Evolutionary conservation across 352 stramenopile genomes (phyloP), one percentile per base, ranked within the genome.

Genomic region (Phytopythium ostracodes): DNA sequence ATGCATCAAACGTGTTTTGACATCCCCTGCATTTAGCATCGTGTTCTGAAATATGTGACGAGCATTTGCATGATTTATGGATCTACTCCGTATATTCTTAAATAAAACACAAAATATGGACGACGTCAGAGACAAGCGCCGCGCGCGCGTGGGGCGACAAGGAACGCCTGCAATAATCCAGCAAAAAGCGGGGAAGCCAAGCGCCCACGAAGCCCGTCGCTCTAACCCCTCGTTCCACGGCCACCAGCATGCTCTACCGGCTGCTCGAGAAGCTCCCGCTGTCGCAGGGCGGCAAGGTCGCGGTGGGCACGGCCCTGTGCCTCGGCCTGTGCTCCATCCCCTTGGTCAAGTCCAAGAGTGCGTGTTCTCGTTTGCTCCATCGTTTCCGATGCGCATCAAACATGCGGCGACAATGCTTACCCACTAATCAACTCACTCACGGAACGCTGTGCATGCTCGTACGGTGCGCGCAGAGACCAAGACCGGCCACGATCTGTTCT

Each of bases 401-500:
- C 46, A 10, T 11, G 33, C 33, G 33, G 14, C 33, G 17, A 44
- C n/a, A 9, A n/a, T 46, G 1, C 42, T 22, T 49, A n/a, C 42
- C 20, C n/a, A 18, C n/a, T 22, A n/a, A 25, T 22, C 31, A n/a
- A 25, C n/a, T 33, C 4, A 38, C 33, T 38, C 10, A 38, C 33
- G 17, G 18, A 38, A 31, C 60, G 36, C 61, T 61, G 38, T 61
- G 38, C 17, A 5, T 38, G 47, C n/a, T 52, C 46, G 25, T 22
- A 3, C 20, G 22, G 8, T 22, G 2, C 24, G 15, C 24, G 38
- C 57, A 92, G 82, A 91, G 63, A 88, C 81, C 63, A 90, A 91
- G 66, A 72, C 84, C 35, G 84, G 84, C 46, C 84, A 93, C 81
- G 86, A 93, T 57, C 76, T 92, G 43, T 93, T 93, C 63, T 94